Evolutionary conservation across 805 yeast genomes (phyloP), one percentile per base, ranked within the genome.

Genomic region (Candida andamanensis): DNA sequence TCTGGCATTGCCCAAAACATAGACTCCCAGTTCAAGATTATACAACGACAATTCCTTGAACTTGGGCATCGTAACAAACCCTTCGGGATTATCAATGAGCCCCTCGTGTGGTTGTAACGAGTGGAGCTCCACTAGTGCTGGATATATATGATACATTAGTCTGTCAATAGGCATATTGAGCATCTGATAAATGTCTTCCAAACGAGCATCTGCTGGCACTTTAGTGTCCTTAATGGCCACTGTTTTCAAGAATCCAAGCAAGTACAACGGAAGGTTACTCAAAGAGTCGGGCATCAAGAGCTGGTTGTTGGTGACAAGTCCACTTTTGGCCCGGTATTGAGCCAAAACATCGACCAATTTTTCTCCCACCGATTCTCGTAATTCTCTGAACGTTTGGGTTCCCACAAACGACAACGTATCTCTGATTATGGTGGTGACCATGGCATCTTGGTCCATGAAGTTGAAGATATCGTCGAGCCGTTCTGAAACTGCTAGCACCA

Each of bases 241-340:
- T 1, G 82, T 52, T 52, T 90, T 92, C 42, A 78, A 69, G 38
- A 87, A 76, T 0, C 90, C 67, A 31, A 87, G 64, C 30, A 83
- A 50, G 45, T 73, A 77, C 46, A 79, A 70, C 7, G 90, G 77
- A 33, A 90, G 63, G 26, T 85, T 76, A 36, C 76, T 75, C 45
- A 92, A 63, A 7, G 90, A 75, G 27, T 82, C 85, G 0, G 98
- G 97, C 53, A 90, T 66, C 5, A 90, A 70, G 39, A 92, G 63
- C 49, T 83, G 86, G 9, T 77, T 73, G 51, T 63, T 35, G 55
- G 66, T 74, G 6, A 54, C 53, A 16, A 49, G 42, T 40, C 63
- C 69, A 37, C 60, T 52, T 44, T 83, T 68, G 1, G 76, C 72
- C 17, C 69, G 39, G 75, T 71, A 46, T 69, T 72, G 50, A 50